phyloP scores from a whole-genome alignment of 2,329 filamentous ascomycete genomes.

The Penicillium verrucosum region DNA sequence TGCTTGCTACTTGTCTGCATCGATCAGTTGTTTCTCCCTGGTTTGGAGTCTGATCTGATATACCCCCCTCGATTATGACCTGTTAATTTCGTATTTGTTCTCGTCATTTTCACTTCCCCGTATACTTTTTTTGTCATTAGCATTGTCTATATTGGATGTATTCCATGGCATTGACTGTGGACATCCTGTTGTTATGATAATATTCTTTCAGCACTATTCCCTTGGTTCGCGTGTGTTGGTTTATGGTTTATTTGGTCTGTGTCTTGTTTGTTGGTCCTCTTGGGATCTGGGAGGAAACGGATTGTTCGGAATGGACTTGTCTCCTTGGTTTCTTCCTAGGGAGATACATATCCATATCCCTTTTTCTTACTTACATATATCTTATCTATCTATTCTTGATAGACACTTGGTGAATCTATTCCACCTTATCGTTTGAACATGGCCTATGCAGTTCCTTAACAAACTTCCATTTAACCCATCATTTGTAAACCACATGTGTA shows the following conservation, averaged over 20 bases:
- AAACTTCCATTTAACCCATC: not conserved
- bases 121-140: not conserved
- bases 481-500: too few species aligned
- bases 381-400: not conserved
- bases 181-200: not conserved
- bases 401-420: slow-evolving; percentile 1
- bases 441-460: not conserved
- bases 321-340: not conserved
- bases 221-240: slow-evolving; percentile 1
- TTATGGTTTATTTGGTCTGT: slow-evolving; percentile 5
- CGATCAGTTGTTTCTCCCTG: slow-evolving; percentile 17
- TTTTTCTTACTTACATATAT: not conserved
- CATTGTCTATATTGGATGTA: slow-evolving; percentile 1
- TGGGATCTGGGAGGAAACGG: not conserved
- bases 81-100: slow-evolving; percentile 17
- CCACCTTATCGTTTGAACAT: not conserved
- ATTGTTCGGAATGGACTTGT: not conserved
- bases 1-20: slow-evolving; percentile 12
- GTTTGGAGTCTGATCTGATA: slow-evolving; percentile 21
- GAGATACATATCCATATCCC: slow-evolving; percentile 6
- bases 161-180: not conserved
- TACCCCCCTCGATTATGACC: slow-evolving; percentile 21
- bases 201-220: slow-evolving; percentile 2
- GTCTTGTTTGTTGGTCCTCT: slow-evolving; percentile 1
- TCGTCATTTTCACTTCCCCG: not conserved